Evolutionary conservation across 257 asterid genomes (phyloP).

Genomic region (Solanum sitiens): DNA sequence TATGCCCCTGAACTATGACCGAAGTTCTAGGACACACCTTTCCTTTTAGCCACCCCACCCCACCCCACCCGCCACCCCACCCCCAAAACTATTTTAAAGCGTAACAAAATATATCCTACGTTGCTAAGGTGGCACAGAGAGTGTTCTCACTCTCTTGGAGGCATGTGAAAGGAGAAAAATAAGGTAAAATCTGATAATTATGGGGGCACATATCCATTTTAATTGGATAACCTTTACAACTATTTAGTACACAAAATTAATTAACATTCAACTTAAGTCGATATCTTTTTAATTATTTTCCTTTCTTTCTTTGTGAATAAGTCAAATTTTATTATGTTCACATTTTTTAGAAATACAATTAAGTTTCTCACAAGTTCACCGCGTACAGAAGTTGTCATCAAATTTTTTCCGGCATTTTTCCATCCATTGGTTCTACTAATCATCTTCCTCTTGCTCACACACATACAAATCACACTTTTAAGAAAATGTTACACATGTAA

Average conservation of each 20-base stretch:
- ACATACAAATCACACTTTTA: not conserved
- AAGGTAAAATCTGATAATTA: not conserved
- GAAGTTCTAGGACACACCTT: not conserved
- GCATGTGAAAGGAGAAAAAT: not conserved
- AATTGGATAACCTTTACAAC: not conserved
- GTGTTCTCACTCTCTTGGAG: not conserved
- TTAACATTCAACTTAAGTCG: not conserved
- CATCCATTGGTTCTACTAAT: not conserved
- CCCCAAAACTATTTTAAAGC: not conserved
- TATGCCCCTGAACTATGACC: not conserved
- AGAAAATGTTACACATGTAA: not conserved
- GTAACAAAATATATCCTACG: not conserved
- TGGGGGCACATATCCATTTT: not conserved
- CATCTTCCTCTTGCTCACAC: not conserved
- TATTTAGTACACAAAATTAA: not conserved
- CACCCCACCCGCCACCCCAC: not conserved
- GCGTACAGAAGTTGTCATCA: not conserved
- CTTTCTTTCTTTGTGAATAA: not conserved
- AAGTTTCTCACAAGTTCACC: not conserved
- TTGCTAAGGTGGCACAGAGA: not conserved
- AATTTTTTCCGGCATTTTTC: not conserved
- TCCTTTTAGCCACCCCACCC: not conserved
- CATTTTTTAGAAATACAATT: not conserved
- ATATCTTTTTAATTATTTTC: not conserved
- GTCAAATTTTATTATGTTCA: not conserved